These are phyloP conservation scores for Gaertneriomyces semiglobifer DNA, from an alignment of 192 early-diverging fungal species.

Conservation along the genomic window DNA sequence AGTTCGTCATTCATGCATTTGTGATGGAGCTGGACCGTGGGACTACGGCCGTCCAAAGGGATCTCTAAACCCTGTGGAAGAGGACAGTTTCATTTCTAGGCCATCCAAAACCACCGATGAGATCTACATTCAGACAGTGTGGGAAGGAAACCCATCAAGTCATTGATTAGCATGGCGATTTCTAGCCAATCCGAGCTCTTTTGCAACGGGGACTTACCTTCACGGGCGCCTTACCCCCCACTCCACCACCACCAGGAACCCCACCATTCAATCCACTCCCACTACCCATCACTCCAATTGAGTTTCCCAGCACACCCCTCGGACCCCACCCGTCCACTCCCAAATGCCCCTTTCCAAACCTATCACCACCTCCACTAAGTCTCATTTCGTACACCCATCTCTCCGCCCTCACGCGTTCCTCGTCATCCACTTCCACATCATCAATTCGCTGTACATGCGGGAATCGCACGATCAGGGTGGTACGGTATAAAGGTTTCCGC, in stretches of 20 bases:
- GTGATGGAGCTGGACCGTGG: no score
- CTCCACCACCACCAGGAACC: no score
- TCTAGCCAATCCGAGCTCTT: conserved; percentile 20
- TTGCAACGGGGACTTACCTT: background rate
- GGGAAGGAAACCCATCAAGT: no score
- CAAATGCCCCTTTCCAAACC: conserved; percentile 3
- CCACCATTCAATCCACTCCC: background rate
- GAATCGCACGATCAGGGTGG: conserved; percentile 47
- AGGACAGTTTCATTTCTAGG: no score
- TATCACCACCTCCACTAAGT: conserved; percentile 33
- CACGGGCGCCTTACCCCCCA: no score
- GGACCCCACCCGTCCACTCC: background rate
- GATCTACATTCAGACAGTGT: conserved; percentile 38
- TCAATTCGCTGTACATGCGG: conserved; percentile 54
- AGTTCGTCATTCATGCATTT: no score
- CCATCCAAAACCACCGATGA: conserved; percentile 57
- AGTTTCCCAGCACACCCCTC: background rate
- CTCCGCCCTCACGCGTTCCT: conserved; percentile 52
- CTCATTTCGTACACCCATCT: conserved; percentile 49
- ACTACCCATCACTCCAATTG: conserved; percentile 3
- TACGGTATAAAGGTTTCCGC: conserved; percentile 54
- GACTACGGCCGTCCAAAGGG: no score
- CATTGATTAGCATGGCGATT: conserved; percentile 26
- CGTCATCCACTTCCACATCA: conserved; percentile 50
- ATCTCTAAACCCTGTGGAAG: no score